These are phyloP conservation scores for Mucor circinelloides DNA, from an alignment of 371 early-diverging fungal species.

Conservation along the genomic window DNA sequence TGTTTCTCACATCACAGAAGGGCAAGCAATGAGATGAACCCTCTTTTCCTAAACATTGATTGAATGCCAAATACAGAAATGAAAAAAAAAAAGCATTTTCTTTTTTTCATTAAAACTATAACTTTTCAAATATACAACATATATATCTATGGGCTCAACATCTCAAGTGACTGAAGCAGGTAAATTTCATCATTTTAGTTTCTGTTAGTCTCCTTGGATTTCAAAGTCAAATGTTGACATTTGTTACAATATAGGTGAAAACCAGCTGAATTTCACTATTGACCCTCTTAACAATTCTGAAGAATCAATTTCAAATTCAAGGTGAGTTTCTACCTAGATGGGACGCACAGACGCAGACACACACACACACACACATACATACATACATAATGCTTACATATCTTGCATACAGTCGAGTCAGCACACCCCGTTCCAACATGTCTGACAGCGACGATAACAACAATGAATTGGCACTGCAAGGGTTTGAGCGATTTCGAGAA, in stretches of 20 bases:
- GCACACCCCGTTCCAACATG: slow-evolving; percentile 7
- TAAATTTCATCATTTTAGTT: not conserved
- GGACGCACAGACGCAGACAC: no score
- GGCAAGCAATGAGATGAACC: not conserved
- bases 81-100: not conserved
- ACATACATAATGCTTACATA: not conserved
- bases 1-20: not conserved
- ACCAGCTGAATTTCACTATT: not conserved
- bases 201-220: not conserved
- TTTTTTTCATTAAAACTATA: not conserved
- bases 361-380: no score
- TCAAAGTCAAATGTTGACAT: slow-evolving; percentile 1
- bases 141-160: not conserved
- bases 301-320: not conserved
- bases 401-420: not conserved
- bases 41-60: not conserved
- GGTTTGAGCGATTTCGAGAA: slow-evolving; percentile 23
- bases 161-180: not conserved
- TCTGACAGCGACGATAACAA: slow-evolving; percentile 19
- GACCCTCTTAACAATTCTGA: not conserved
- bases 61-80: not conserved
- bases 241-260: not conserved
- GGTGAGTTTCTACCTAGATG: not conserved
- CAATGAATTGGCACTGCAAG: slow-evolving; percentile 9
- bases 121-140: not conserved